Conservation (phyloP, 1,139 yeast species). For the Hyphopichia khmerensis region DNA sequence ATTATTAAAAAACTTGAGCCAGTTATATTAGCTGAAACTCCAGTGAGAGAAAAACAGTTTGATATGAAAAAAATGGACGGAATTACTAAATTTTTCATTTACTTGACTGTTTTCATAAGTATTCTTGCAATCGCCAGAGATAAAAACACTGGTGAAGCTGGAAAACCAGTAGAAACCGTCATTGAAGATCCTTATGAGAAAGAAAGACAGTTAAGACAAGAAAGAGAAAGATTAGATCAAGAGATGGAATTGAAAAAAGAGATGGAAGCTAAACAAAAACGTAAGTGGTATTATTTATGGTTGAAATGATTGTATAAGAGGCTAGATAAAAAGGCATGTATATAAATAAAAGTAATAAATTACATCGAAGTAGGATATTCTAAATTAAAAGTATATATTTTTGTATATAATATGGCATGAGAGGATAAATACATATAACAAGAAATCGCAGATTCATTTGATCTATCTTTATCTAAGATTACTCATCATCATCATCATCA, state of each 20-base stretch:
- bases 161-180: conserved; percentile 40
- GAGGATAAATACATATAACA: no score
- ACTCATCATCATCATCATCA: no score
- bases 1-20: conserved; percentile 27
- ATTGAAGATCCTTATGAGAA: conserved; percentile 38
- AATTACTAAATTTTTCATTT: conserved; percentile 51
- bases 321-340: no score
- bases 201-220: conserved; percentile 23
- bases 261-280: conserved; percentile 8
- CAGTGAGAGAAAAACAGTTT: conserved; percentile 49
- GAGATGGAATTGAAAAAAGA: conserved; percentile 10
- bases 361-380: neutral
- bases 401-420: neutral
- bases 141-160: conserved; percentile 49
- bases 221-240: conserved; percentile 14
- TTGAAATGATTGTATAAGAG: conserved; percentile 2
- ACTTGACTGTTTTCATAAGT: conserved; percentile 40
- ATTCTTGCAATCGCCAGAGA: conserved; percentile 51
- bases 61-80: conserved; percentile 54
- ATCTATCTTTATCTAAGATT: no score
- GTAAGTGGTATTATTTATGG: conserved; percentile 33
- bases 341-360: neutral
- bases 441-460: no score
- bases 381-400: neutral
- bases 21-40: conserved; percentile 48